Evolutionary conservation across 2,329 filamentous ascomycete genomes (phyloP).

Genomic region (Venturia oleaginea): DNA sequence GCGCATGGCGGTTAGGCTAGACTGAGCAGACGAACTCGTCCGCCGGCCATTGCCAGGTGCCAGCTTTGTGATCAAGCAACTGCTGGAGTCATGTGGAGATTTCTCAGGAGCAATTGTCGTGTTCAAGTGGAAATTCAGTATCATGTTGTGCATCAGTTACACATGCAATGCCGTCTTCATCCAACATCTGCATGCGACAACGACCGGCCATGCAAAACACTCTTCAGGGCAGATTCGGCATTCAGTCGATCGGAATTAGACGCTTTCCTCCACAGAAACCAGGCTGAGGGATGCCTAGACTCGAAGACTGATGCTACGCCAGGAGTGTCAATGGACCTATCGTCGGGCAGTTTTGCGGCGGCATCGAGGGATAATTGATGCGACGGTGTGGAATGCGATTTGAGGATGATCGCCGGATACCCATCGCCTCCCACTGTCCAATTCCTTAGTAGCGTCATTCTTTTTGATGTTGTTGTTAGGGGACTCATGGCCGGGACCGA

Average conservation of each 20-base stretch:
- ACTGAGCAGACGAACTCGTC: background rate
- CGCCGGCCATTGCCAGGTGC: too few relatives aligned
- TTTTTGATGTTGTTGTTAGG: background rate
- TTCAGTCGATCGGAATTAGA: background rate
- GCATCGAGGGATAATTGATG: conserved; percentile 5
- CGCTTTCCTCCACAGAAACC: background rate
- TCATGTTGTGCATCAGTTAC: background rate
- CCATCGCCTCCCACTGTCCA: background rate
- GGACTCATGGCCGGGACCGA: conserved; percentile 5
- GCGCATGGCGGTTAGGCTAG: background rate
- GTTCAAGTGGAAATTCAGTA: background rate
- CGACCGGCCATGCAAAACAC: background rate
- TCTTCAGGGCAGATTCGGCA: conserved; percentile 3
- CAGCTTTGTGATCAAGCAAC: background rate
- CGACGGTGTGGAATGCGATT: conserved; percentile 3
- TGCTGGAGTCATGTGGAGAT: background rate
- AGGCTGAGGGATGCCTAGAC: background rate
- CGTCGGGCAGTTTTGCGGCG: background rate
- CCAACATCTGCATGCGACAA: background rate
- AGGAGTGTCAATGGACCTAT: background rate
- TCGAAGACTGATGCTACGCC: background rate
- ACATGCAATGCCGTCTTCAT: background rate
- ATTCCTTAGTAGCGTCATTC: conserved; percentile 1
- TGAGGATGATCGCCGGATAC: background rate
- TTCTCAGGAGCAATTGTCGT: background rate